Percentiles rank a stretch among this genome's conserved stretches.
phyloP scores from a whole-genome alignment of 179 eudicot genomes.

The Amaranthus tricolor region DNA sequence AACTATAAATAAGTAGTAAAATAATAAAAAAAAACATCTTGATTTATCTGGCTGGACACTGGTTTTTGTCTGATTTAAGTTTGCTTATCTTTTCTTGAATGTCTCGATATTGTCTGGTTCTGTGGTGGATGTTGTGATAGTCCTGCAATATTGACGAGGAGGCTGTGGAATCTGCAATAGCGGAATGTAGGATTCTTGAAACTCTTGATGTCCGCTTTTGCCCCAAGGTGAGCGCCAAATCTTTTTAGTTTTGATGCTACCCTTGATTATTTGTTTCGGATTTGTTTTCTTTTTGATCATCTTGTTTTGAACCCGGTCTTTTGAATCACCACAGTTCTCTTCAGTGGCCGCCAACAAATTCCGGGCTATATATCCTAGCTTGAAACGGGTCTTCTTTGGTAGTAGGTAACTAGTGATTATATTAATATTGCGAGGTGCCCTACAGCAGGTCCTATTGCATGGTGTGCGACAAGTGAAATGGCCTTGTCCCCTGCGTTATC shows the following conservation, averaged over 20 bases:
- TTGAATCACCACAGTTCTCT: constrained; percentile 44
- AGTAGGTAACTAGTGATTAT: constrained; percentile 43
- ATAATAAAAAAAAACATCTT: no score
- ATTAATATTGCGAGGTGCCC: background rate
- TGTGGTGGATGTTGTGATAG: constrained; percentile 29
- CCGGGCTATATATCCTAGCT: constrained; percentile 60
- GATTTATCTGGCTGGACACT: background rate
- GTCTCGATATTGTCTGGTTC: background rate
- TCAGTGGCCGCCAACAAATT: constrained; percentile 48
- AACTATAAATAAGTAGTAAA: background rate
- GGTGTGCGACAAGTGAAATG: constrained; percentile 18
- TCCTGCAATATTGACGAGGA: constrained; percentile 78
- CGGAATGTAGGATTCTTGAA: constrained; percentile 67
- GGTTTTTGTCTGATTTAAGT: background rate
- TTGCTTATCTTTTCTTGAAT: background rate
- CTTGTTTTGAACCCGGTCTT: background rate
- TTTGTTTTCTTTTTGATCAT: background rate
- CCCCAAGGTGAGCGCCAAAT: constrained; percentile 48
- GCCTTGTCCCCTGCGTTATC: constrained; percentile 5
- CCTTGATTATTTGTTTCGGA: background rate
- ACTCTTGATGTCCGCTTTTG: constrained; percentile 95
- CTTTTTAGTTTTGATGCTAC: no score
- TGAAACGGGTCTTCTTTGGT: constrained; percentile 73
- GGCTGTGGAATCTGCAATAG: constrained; percentile 72
- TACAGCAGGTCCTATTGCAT: background rate